Evolutionary conservation across 2,329 filamentous ascomycete species (phyloP), one percentile per base, ranked within the genome.

Genomic region (Hypoxylon sp.): DNA sequence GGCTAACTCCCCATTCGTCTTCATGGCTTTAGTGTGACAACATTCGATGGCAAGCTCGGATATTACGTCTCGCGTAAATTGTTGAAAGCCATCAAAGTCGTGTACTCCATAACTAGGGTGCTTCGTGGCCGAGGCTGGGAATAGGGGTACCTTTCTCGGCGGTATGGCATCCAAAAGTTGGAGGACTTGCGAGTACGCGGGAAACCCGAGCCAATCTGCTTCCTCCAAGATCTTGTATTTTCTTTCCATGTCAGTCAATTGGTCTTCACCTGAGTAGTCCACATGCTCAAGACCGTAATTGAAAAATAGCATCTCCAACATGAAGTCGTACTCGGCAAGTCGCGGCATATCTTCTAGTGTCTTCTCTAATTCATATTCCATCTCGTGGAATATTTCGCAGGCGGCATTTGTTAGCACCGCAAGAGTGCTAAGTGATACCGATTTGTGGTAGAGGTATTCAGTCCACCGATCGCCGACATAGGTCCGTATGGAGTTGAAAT

Each of bases 361-460:
- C 39, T 55, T 68, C 6, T 72, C 19, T 1, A 80, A 57, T 14
- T 76, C 74, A 24, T 62, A 44, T 56, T 79, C 76, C 47, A 78
- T 70, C 31, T 70, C 64, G 37, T 78, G 72, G 54, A 79, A 75
- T n/a, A 78, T 65, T 50, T 78, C 76, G 52, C 75, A 77, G 37
- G 78, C 78, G 6, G 74, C 76, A 50, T 79, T 78, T 17, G 77
- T 79, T 29, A 79, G 62, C 48, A 78, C 64, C 1, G 77, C 74
- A 6, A 79, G 69, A 1, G 71, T 74, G 39, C 71, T 62, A 11
- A 75, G 67, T 42, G 65, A 69, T 10, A 72, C 70, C 9, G 68
- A 77, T 42, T 70, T 66, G 50, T 71, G 73, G 37, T 70, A 78
- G 55, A 54, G 76, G 65, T 78, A 79, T 48, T 80, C 78, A 57